Evolutionary conservation across 176 grass and related monocot species (phyloP).

Genomic region (Chrysopogon serrulatus): DNA sequence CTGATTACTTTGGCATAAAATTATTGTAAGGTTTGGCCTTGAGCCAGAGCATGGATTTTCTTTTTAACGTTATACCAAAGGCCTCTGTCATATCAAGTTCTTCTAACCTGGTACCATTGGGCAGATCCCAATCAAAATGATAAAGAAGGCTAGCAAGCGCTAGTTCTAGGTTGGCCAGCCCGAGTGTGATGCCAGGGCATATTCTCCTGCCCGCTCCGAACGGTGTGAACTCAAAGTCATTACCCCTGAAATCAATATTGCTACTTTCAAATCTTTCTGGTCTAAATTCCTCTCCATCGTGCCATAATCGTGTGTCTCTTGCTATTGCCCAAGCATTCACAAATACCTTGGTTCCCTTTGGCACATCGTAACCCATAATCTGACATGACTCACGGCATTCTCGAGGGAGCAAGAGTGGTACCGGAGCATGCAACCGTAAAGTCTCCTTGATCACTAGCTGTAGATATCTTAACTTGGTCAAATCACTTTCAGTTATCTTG

Average conservation of each 20-base stretch:
- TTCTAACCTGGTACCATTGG: background rate
- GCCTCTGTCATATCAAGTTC: background rate
- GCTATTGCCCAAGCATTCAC: background rate
- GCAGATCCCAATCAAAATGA: background rate
- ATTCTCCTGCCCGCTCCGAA: background rate
- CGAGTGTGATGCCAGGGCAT: background rate
- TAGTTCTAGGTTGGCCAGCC: background rate
- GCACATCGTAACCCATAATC: too few species aligned
- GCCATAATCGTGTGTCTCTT: background rate
- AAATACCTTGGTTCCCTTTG: too few species aligned
- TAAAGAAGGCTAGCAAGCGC: conserved; percentile 5
- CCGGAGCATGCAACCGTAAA: background rate
- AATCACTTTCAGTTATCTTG: background rate
- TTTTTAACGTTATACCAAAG: background rate
- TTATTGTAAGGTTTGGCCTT: too few species aligned
- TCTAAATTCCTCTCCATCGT: background rate
- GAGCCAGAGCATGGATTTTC: background rate
- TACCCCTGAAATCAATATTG: background rate
- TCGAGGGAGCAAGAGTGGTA: too few species aligned
- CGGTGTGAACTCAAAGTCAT: background rate
- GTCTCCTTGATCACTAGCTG: conserved; percentile 35
- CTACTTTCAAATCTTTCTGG: background rate
- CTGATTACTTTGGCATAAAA: too few species aligned
- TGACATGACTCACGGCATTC: too few species aligned
- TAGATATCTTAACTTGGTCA: conserved; percentile 3